Evolutionary conservation across 2,329 filamentous ascomycete species (phyloP).

Genomic region (Penicillium griseofulvum): DNA sequence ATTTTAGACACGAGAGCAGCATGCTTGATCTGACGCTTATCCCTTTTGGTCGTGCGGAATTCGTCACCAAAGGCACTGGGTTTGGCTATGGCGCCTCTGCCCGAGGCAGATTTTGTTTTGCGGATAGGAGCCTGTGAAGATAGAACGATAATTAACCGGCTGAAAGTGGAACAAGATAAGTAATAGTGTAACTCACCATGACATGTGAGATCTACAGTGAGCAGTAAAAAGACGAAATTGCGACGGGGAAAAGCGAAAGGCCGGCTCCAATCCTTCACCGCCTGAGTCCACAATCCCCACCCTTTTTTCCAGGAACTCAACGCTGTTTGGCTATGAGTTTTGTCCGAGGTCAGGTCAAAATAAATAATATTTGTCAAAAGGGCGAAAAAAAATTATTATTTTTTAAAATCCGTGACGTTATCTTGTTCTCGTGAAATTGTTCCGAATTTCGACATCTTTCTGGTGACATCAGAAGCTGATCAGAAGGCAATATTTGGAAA

Average conservation of each 20-base stretch:
- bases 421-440: neutral
- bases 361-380: neutral
- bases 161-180: conserved; percentile 10
- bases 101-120: conserved; percentile 15
- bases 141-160: conserved; percentile 14
- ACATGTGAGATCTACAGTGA: conserved; percentile 12
- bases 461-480: conserved; percentile 4
- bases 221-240: conserved; percentile 4
- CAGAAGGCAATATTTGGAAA: conserved; percentile 10
- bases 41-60: conserved; percentile 73
- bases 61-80: conserved; percentile 30
- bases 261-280: conserved; percentile 5
- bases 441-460: neutral
- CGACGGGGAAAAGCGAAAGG: conserved; percentile 7
- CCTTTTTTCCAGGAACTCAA: conserved; percentile 12
- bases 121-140: conserved; percentile 29
- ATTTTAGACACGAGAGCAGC: conserved; percentile 75
- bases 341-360: neutral
- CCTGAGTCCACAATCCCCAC: conserved; percentile 10
- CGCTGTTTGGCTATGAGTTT: conserved; percentile 11
- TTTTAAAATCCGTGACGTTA: conserved; percentile 19
- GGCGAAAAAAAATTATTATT: neutral
- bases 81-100: conserved; percentile 15
- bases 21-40: conserved; percentile 81
- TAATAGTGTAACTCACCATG: conserved; percentile 7